Conservation (phyloP, 2,329 filamentous ascomycete species). For the Penicillium olsonii region DNA sequence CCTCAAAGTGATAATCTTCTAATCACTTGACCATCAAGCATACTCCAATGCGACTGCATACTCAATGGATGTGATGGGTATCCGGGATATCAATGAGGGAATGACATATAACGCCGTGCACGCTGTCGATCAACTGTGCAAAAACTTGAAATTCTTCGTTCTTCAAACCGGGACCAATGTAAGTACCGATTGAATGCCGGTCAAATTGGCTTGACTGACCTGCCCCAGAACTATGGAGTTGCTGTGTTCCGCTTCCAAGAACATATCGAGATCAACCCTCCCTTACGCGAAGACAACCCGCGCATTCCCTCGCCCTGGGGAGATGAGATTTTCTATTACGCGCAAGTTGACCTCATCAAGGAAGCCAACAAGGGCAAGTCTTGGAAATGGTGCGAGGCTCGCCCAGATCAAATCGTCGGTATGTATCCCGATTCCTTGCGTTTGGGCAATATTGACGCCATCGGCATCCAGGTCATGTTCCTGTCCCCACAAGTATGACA, state of each 20-base stretch:
- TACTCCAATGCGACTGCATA: constrained; percentile 33
- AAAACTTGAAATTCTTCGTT: constrained; percentile 43
- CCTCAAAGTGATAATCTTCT: neutral
- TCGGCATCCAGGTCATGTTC: constrained; percentile 41
- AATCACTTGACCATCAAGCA: constrained; percentile 6
- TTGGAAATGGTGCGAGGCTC: constrained; percentile 49
- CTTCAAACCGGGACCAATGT: constrained; percentile 48
- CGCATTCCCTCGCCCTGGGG: constrained; percentile 46
- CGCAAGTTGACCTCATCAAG: constrained; percentile 45
- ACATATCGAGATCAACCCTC: constrained; percentile 24
- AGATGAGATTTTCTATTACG: constrained; percentile 51
- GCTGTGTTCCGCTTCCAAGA: constrained; percentile 27
- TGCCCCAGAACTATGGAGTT: constrained; percentile 27
- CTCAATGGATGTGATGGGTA: constrained; percentile 37
- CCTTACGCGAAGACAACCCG: constrained; percentile 42
- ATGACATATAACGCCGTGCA: constrained; percentile 43
- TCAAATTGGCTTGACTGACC: constrained; percentile 22
- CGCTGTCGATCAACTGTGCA: constrained; percentile 40
- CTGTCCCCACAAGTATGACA: constrained; percentile 28
- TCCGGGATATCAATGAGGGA: constrained; percentile 41
- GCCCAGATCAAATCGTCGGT: constrained; percentile 46
- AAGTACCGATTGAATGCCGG: neutral
- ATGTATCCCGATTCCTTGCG: neutral
- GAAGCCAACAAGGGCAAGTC: constrained; percentile 38
- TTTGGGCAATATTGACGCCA: neutral